Base-by-base conservation (phyloP, 2,329 filamentous ascomycete species). In the Fusarium bactridioides region DNA sequence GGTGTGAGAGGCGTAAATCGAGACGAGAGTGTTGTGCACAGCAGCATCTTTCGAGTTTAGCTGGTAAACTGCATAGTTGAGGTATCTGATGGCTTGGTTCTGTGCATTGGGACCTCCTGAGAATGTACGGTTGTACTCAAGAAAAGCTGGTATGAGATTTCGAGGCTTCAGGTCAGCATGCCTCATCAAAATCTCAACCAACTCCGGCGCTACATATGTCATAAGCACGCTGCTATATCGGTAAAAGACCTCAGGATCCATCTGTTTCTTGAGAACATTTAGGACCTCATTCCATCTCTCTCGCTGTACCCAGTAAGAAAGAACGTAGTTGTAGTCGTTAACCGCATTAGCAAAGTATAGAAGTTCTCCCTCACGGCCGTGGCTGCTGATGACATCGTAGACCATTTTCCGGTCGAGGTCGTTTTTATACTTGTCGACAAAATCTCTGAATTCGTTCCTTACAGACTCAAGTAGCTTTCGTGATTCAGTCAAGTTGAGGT, bases 141-240 rank as follows among this genome's bases (percentile, higher is more conserved):
- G 88, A 66, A 99, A 86, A 2, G 95, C 96, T 3, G 96, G 97
- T 54, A 99, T 98, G 54, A 99, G 89, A 74, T 92, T 94, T 64
- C 94, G 91, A 3, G 94, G 91, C 76, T 97, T 91, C 29, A 99
- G 87, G 70, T 94, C 93, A 10, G 90, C 87, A 79, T 98, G 95
- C 40, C 96, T 90, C 93, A 97, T 98, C 78, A 99, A 84, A 38
- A 99, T 94, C 75, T 99, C 95, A n/a, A 98, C 93, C 29, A 97
- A 86, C 58, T 97, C 95, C 10, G 92, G 88, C 1, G 95, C 90
- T 7, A 91, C 91, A 79, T 98, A 93, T 21, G 91, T 92, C 92
- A 99, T 97, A 53, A 99, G 88, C n/a, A 98, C 95, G 77, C 92
- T 97, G 84, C 94, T 96, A 81, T 98, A 98, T 71, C 94, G 92